Evolutionary conservation across 495 filamentous ascomycete genomes (phyloP), one percentile per base, ranked within the genome.

Genomic region (Hypoxylon subgilvum): DNA sequence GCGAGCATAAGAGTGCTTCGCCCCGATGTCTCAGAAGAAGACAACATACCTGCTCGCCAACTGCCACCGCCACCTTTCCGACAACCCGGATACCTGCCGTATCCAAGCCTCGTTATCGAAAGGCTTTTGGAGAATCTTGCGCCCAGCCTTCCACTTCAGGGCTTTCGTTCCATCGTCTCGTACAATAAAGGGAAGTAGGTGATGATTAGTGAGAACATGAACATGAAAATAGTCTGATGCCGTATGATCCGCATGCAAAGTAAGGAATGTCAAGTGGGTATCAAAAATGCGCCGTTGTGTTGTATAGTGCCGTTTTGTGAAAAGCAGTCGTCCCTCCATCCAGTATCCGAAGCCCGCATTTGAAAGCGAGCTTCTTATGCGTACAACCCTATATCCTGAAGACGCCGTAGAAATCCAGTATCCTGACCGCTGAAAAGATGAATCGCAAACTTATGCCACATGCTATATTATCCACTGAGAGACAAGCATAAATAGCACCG

Each of bases 221-320:
- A 43, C 10, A 49, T 35, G 28, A 43, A 55, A 49, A 55, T 16
- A 34, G n/a, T 31, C 10, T 30, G 46, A 42, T 28, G 21, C 23
- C 32, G 41, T 30, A 8, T 38, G 34, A 50, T 32, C 42, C 32
- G 17, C 21, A 41, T 42, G 19, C n/a, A n/a, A 57, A 51, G 18
- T 16, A 44, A 18, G 19, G 32, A 45, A 28, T 41, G 45, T 48
- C 18, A 55, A 53, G n/a, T 57, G 60, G 60, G 60, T 63, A 63
- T 63, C 60, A 63, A 48, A 46, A 53, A 48, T 52, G 53, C 60
- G 53, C 60, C 60, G 60, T 9, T 52, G 22, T 34, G 34, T 50
- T 39, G 38, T 44, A 35, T 48, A n/a, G n/a, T 40, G 38, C 60
- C 60, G 53, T 38, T 63, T 51, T 53, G 53, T 63, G 13, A 57